A percentile compares a stretch with the other conserved stretches of the same genome.
These are phyloP conservation scores for Clitocybe nebularis DNA, from an alignment of 1,284 basidiomycete species.

Conservation along the genomic window DNA sequence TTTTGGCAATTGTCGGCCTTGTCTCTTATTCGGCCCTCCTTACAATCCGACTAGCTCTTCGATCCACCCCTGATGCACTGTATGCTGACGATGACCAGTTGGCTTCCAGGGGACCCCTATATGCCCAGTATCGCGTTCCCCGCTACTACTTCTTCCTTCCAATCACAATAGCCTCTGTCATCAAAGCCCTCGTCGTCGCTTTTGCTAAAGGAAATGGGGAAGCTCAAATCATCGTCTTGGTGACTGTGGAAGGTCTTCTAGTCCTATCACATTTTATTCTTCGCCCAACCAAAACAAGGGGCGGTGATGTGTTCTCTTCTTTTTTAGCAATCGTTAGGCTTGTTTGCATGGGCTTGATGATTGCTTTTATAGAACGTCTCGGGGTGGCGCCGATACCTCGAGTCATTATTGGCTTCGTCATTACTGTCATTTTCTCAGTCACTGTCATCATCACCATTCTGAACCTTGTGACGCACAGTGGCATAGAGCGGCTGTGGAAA, in stretches of 20 bases:
- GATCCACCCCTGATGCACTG: slow-evolving; percentile 32
- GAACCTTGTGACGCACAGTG: slow-evolving; percentile 45
- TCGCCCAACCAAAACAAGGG: slow-evolving; percentile 52
- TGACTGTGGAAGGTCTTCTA: slow-evolving; percentile 65
- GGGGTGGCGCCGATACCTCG: slow-evolving; percentile 66
- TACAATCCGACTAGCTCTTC: slow-evolving; percentile 40
- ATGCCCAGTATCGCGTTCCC: slow-evolving; percentile 49
- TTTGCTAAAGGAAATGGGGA: slow-evolving; percentile 64
- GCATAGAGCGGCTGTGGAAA: slow-evolving; percentile 24
- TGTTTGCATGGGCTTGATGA: slow-evolving; percentile 56
- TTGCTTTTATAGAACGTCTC: slow-evolving; percentile 64
- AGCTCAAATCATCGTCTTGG: slow-evolving; percentile 68
- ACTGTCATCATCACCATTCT: slow-evolving; percentile 56
- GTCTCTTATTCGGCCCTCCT: slow-evolving; percentile 43
- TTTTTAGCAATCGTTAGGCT: slow-evolving; percentile 64
- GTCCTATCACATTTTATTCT: slow-evolving; percentile 53
- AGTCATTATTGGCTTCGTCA: slow-evolving; percentile 68
- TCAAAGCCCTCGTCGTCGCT: slow-evolving; percentile 71
- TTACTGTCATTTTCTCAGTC: slow-evolving; percentile 57
- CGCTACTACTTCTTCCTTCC: slow-evolving; percentile 58
- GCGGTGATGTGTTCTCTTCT: slow-evolving; percentile 58
- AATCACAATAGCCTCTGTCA: slow-evolving; percentile 50
- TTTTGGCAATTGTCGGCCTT: slow-evolving; percentile 51
- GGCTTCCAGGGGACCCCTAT: slow-evolving; percentile 44
- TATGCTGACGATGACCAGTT: slow-evolving; percentile 33